phyloP scores from a whole-genome alignment of 352 stramenopile species.

The Globisporangium canariense region DNA sequence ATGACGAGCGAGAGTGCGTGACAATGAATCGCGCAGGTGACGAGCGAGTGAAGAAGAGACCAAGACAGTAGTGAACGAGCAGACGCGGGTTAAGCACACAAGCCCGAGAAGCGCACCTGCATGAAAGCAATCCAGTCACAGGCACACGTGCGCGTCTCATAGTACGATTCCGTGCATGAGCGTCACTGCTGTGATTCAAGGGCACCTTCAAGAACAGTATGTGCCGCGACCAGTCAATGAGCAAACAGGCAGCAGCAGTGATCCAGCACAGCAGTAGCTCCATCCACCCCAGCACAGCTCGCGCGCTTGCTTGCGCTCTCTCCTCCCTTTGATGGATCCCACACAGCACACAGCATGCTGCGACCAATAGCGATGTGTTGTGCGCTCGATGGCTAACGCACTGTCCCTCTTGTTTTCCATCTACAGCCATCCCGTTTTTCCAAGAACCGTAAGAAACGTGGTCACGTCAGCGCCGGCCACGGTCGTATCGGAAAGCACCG shows the following conservation, averaged over 20 bases:
- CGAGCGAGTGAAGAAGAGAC: background rate
- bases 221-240: no score
- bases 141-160: background rate
- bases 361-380: background rate
- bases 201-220: no score
- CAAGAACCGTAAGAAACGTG: constrained; percentile 99
- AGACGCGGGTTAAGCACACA: background rate
- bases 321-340: background rate
- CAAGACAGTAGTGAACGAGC: constrained; percentile 2
- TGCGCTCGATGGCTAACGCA: constrained; percentile 5
- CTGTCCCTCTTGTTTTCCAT: background rate
- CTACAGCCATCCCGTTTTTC: constrained; percentile 81
- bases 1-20: background rate
- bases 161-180: background rate
- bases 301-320: background rate
- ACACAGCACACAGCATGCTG: background rate
- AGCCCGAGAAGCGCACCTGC: background rate
- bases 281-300: background rate
- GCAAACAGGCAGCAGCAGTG: background rate
- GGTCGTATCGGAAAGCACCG: constrained; percentile 99
- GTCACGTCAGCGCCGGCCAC: constrained; percentile 98
- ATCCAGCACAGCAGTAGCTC: background rate
- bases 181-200: no score
- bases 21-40: background rate
- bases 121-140: background rate